Evolutionary conservation across 2,329 filamentous ascomycete genomes (phyloP).

Genomic region (Colletotrichum echinochloae): DNA sequence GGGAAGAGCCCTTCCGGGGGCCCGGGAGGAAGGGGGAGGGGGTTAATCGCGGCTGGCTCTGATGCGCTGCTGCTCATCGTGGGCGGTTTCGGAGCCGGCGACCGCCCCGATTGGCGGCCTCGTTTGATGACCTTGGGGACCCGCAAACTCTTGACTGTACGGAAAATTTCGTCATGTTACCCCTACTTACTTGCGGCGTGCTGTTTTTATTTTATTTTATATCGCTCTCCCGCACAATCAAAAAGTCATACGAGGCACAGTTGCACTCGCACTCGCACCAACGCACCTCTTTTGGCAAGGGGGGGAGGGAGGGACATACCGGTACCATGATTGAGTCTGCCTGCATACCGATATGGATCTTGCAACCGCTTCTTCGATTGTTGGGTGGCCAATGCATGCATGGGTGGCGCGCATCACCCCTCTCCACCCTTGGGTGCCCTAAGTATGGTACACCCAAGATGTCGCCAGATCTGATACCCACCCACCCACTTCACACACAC

Average conservation of each 20-base stretch:
- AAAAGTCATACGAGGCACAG: background rate
- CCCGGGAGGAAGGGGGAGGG: slow-evolving; percentile 23
- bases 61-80: slow-evolving; percentile 12
- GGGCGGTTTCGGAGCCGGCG: slow-evolving; percentile 15
- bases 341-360: slow-evolving; percentile 10
- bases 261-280: background rate
- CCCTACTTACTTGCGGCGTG: too few species aligned
- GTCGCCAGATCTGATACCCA: slow-evolving; percentile 11
- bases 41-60: slow-evolving; percentile 19
- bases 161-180: too few species aligned
- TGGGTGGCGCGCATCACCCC: background rate
- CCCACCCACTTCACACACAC: slow-evolving; percentile 8
- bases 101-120: slow-evolving; percentile 34
- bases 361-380: slow-evolving; percentile 7
- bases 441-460: too few species aligned
- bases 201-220: too few species aligned
- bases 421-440: background rate
- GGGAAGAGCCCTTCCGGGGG: slow-evolving; percentile 28
- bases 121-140: background rate
- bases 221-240: too few species aligned
- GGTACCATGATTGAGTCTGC: background rate
- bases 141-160: background rate
- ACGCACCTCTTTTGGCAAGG: background rate
- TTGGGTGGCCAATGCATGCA: background rate
- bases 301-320: background rate